Base-by-base conservation (phyloP, 2,329 filamentous ascomycete species). In the Hypoxylon sp. region DNA sequence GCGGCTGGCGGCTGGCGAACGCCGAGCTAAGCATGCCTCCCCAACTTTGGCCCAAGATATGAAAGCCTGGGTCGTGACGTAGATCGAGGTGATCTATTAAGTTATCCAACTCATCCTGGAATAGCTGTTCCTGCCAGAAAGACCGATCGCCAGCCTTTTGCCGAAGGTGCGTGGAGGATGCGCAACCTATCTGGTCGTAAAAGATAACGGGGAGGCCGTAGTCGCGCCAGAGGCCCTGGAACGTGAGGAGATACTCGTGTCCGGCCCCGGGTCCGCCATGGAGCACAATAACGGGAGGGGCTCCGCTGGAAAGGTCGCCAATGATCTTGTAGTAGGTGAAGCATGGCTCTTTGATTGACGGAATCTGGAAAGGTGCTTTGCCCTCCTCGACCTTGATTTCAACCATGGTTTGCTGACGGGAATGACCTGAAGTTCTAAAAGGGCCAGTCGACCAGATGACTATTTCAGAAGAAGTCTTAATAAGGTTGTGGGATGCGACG, bases 131-230 rank as follows among this genome's bases (percentile, higher is more conserved):
- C 9, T 29, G 9, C 56, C 60, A 63, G 23, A 61, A 61, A 0
- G 34, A 19, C 16, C 44, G 12, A 15, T 62, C 51, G 13, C 59
- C 55, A 3, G 37, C 42, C 16, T 51, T 57, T 1, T 60, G 13
- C 1, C 5, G 47, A 3, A 62, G 47, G 47, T 62, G 59, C 1
- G 61, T 63, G 5, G 60, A 63, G 3, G 21, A 19, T 3, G 34
- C 61, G 16, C 52, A 55, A 9, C 61, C 60, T 3, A 63, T 55
- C 25, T 63, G 59, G 30, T 63, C 61, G 25, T 60, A 60, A 21
- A 60, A 56, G 13, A 60, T n/a, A 9, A 60, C 41, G 3, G 58
- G 58, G 3, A 51, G n/a, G 30, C 20, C 41, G 23, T 57, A 53
- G 5, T 35, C 11, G 0, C 11, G 19, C 21, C 36, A 51, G 1